A percentile compares a stretch with the other conserved stretches of the same genome.
These are phyloP conservation scores for Macadamia integrifolia DNA, from an alignment of 164 flowering plant species.

Conservation along the genomic window DNA sequence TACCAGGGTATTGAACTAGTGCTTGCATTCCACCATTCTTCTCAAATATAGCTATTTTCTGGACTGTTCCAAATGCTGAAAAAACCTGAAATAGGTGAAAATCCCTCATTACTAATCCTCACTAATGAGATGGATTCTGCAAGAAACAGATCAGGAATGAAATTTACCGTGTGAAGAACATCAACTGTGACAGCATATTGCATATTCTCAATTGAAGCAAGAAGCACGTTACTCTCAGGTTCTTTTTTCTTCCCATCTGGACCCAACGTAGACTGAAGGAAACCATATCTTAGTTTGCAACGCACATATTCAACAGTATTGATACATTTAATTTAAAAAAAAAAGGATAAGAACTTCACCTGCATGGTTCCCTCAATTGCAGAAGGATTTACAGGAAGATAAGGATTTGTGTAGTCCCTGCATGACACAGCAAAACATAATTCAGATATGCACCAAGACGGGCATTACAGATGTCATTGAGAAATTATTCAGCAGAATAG, in stretches of 20 bases:
- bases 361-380: slow-evolving; percentile 78
- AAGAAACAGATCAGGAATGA: neutral
- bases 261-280: slow-evolving; percentile 59
- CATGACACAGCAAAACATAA: slow-evolving; percentile 14
- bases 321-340: neutral
- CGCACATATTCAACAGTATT: neutral
- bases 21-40: slow-evolving; percentile 93
- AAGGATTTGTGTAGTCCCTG: slow-evolving; percentile 93
- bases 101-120: neutral
- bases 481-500: too few species aligned
- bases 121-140: neutral
- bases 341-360: slow-evolving; percentile 23
- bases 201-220: slow-evolving; percentile 89
- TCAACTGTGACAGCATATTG: slow-evolving; percentile 90
- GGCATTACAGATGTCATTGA: neutral
- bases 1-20: slow-evolving; percentile 79
- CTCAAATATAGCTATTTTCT: slow-evolving; percentile 92
- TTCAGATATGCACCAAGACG: neutral
- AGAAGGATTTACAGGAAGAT: slow-evolving; percentile 84
- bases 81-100: slow-evolving; percentile 53
- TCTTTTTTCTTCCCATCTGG: slow-evolving; percentile 82
- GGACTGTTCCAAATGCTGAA: slow-evolving; percentile 83
- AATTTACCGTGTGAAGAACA: slow-evolving; percentile 75
- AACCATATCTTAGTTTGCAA: slow-evolving; percentile 17
- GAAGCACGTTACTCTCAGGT: slow-evolving; percentile 85